Conservation (phyloP, 2,329 filamentous ascomycete species). For the Microsporum audouinii region DNA sequence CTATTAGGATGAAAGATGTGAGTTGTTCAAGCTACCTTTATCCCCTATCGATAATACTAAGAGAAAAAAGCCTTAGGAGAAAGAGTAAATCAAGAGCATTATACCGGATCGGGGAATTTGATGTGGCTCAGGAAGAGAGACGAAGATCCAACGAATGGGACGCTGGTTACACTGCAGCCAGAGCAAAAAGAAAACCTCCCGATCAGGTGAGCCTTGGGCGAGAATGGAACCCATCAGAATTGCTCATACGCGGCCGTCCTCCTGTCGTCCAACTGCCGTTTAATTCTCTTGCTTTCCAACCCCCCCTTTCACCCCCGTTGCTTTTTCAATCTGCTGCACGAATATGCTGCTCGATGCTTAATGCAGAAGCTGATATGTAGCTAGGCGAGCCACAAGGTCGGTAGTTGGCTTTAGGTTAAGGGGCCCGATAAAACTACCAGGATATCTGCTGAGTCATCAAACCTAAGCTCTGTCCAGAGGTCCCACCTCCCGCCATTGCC, state of each 20-base stretch:
- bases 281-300: not conserved
- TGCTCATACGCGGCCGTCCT: not conserved
- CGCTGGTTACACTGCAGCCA: not conserved
- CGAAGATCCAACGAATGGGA: not conserved
- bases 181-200: not conserved
- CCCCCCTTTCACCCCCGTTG: not conserved
- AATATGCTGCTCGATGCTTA: not conserved
- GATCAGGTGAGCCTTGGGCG: not conserved
- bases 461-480: not conserved
- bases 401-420: not conserved
- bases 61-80: not conserved
- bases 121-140: not conserved
- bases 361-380: not conserved
- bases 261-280: not conserved
- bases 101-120: not conserved
- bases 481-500: not conserved
- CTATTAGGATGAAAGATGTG: no score
- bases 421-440: not conserved
- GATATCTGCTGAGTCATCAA: not conserved
- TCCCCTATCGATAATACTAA: no score
- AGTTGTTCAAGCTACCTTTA: no score
- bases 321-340: not conserved
- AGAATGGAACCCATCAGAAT: not conserved
- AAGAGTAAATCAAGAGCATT: not conserved
- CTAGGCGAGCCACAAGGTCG: not conserved